Conservation (phyloP, 2,329 filamentous ascomycete species). For the Thermomyces lanuginosus region DNA sequence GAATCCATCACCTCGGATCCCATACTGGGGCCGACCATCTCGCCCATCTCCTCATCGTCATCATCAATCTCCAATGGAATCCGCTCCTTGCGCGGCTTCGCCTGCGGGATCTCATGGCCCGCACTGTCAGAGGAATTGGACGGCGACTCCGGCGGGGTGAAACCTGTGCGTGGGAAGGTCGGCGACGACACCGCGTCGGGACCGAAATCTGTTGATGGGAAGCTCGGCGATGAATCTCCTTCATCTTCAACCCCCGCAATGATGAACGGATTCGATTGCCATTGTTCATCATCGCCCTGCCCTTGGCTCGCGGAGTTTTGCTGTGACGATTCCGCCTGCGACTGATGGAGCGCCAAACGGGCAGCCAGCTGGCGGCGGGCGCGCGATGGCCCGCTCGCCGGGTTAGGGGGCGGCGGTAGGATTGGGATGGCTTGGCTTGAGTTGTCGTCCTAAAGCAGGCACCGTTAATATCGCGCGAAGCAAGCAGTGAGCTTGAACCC, state of each 20-base stretch:
- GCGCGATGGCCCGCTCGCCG: constrained; percentile 72
- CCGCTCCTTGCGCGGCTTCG: constrained; percentile 26
- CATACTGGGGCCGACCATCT: constrained; percentile 27
- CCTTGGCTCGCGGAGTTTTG: constrained; percentile 2
- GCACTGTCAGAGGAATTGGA: constrained; percentile 29
- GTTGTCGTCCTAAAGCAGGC: no score
- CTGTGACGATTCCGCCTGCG: constrained; percentile 36
- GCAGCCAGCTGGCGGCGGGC: constrained; percentile 83
- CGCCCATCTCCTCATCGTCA: constrained; percentile 34
- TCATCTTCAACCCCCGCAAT: constrained; percentile 23
- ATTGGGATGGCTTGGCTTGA: constrained; percentile 30
- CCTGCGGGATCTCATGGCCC: constrained; percentile 21
- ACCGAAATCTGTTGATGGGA: constrained; percentile 18
- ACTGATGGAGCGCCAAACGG: constrained; percentile 59
- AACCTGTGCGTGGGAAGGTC: constrained; percentile 22
- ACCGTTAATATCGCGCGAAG: constrained; percentile 7
- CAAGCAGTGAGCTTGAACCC: constrained; percentile 1
- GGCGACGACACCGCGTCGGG: constrained; percentile 16
- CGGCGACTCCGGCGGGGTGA: constrained; percentile 24
- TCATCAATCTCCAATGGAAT: constrained; percentile 45
- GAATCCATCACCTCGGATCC: constrained; percentile 34
- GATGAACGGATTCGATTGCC: constrained; percentile 23
- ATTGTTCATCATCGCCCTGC: constrained; percentile 12
- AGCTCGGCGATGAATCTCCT: constrained; percentile 14
- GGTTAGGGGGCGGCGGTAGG: constrained; percentile 47